Conservation (phyloP, 305 asterid species). For the Fraxinus baroniana region DNA sequence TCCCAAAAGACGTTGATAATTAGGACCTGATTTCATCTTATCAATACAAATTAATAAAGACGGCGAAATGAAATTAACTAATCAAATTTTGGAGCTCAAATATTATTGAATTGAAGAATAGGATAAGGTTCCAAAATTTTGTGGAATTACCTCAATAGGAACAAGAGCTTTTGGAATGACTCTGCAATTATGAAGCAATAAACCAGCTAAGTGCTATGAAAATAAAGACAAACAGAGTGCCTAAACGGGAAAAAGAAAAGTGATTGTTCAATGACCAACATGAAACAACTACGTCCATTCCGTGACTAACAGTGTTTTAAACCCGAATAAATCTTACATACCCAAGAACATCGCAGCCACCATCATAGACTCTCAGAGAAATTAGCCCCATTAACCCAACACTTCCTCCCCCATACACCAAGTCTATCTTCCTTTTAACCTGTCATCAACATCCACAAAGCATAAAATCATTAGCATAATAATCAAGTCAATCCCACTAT, state of each 20-base stretch:
- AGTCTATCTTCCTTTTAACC: constrained; percentile 83
- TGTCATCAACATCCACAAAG: constrained; percentile 34
- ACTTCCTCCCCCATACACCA: constrained; percentile 99
- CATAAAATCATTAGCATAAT: not conserved
- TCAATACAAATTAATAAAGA: not conserved
- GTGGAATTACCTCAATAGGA: constrained; percentile 77
- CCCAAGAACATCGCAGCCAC: constrained; percentile 99
- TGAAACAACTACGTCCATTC: not conserved
- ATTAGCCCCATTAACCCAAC: constrained; percentile 93
- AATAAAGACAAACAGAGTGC: not conserved
- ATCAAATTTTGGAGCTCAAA: not conserved
- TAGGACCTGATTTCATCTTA: not conserved
- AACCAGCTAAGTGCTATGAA: constrained; percentile 27
- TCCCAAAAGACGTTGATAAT: not conserved
- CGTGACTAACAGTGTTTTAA: not conserved
- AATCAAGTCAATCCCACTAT: constrained; percentile 12
- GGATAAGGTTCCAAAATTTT: not conserved
- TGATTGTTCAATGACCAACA: not conserved
- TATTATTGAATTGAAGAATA: not conserved
- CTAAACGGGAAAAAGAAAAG: not conserved
- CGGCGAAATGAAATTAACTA: not conserved
- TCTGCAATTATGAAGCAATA: constrained; percentile 59
- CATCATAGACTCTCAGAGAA: constrained; percentile 80
- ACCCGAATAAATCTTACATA: constrained; percentile 24
- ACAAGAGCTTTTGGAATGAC: constrained; percentile 94